Conservation (phyloP, 805 yeast genomes). For the Spathaspora passalidarum region DNA sequence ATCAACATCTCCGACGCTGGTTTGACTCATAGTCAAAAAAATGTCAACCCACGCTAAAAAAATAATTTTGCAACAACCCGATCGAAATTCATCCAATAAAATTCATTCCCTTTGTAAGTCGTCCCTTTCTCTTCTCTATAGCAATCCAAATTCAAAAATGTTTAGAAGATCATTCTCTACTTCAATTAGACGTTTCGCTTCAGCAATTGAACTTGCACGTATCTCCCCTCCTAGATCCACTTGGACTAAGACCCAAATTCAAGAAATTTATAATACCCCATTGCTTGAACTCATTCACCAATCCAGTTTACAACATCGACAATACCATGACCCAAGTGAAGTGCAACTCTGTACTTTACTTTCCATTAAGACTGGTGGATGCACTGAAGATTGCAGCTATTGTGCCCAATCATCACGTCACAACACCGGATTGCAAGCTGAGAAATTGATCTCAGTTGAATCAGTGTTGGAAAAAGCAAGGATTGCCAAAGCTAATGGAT, state of each 20-base stretch:
- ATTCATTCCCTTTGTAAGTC: not conserved
- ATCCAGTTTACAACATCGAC: constrained; percentile 64
- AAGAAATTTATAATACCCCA: constrained; percentile 62
- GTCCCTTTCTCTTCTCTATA: not conserved
- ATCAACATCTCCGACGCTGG: not conserved
- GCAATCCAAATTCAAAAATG: not conserved
- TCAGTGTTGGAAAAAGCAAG: constrained; percentile 62
- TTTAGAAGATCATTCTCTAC: constrained; percentile 2
- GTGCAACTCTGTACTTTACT: constrained; percentile 75
- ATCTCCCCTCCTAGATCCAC: constrained; percentile 19
- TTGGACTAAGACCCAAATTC: constrained; percentile 64
- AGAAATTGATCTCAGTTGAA: constrained; percentile 57
- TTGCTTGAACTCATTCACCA: constrained; percentile 55
- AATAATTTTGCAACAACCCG: not conserved
- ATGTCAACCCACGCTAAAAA: not conserved
- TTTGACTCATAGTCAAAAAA: not conserved
- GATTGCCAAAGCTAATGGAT: constrained; percentile 65
- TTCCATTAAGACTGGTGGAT: constrained; percentile 77
- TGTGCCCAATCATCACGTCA: constrained; percentile 74
- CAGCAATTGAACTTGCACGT: constrained; percentile 10
- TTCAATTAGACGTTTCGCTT: not conserved
- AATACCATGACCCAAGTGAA: constrained; percentile 62
- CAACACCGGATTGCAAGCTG: constrained; percentile 70
- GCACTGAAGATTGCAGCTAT: constrained; percentile 78
- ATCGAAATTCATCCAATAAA: not conserved